Conservation (phyloP, 768 basidiomycete genomes). For the Tricholoma matsutake region DNA sequence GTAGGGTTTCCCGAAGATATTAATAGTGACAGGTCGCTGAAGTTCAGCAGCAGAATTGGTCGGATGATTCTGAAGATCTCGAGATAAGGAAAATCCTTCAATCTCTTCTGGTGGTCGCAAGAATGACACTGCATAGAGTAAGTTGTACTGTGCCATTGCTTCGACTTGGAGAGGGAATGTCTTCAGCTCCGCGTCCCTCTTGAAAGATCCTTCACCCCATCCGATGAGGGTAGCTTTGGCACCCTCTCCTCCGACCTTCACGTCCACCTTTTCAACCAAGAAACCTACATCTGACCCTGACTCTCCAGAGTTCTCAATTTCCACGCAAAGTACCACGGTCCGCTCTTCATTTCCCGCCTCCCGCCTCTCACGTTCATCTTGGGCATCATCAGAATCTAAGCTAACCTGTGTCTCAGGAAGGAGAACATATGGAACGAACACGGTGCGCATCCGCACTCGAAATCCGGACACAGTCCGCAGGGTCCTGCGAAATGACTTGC, state of each 20-base stretch:
- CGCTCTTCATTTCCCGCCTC: constrained; percentile 77
- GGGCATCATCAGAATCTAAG: constrained; percentile 33
- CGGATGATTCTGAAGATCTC: constrained; percentile 19
- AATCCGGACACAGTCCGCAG: constrained; percentile 80
- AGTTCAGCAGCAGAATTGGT: constrained; percentile 40
- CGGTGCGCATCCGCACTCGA: constrained; percentile 90
- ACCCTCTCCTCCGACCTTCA: constrained; percentile 68
- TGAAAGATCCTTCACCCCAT: constrained; percentile 58
- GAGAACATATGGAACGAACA: constrained; percentile 84
- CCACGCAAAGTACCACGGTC: constrained; percentile 87
- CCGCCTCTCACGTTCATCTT: constrained; percentile 52
- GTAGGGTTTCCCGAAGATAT: constrained; percentile 73
- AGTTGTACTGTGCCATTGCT: constrained; percentile 78
- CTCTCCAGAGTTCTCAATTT: constrained; percentile 81
- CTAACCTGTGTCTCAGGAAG: constrained; percentile 43
- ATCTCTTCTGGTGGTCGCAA: constrained; percentile 62
- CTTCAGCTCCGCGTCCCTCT: constrained; percentile 32
- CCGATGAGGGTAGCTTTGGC: constrained; percentile 48
- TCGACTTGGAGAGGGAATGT: constrained; percentile 74
- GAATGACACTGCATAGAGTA: constrained; percentile 88
- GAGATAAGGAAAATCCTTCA: constrained; percentile 36
- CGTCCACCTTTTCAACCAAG: constrained; percentile 70
- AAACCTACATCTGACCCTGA: constrained; percentile 61
- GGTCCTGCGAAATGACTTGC: constrained; percentile 83
- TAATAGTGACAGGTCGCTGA: constrained; percentile 77